These are phyloP conservation scores for Blepharisma stoltei DNA, from an alignment of 73 alveolate species.

Conservation along the genomic window DNA sequence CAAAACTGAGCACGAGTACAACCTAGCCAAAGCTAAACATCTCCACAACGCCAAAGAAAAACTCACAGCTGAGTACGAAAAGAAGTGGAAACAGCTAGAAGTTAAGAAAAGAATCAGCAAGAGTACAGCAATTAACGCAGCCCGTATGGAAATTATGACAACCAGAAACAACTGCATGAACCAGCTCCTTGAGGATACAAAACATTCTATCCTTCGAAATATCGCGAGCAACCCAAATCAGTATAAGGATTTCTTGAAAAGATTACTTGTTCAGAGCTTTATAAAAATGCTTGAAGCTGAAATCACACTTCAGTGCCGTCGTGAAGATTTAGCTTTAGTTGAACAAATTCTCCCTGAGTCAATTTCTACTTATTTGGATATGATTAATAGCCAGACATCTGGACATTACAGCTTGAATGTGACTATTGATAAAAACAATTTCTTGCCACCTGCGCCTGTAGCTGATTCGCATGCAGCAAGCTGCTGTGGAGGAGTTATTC, in stretches of 20 bases:
- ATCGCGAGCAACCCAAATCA: conserved; percentile 44
- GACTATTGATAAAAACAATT: conserved; percentile 33
- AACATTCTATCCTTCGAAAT: conserved; percentile 29
- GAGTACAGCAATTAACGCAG: conserved; percentile 40
- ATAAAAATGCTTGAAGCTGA: conserved; percentile 60
- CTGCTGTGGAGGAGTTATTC: conserved; percentile 61
- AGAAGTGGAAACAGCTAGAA: conserved; percentile 33
- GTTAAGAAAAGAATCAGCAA: conserved; percentile 25
- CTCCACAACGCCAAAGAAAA: not conserved
- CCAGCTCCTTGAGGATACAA: conserved; percentile 41
- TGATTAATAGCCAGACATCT: conserved; percentile 51
- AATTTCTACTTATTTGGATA: conserved; percentile 37
- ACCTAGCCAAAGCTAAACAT: conserved; percentile 10
- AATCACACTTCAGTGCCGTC: conserved; percentile 56
- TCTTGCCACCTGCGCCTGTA: conserved; percentile 53
- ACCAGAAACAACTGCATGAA: conserved; percentile 53
- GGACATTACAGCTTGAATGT: conserved; percentile 43
- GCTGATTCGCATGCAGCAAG: conserved; percentile 27
- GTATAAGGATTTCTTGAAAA: conserved; percentile 56
- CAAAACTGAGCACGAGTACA: conserved; percentile 31
- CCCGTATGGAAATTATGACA: conserved; percentile 57
- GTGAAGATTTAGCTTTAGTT: conserved; percentile 48
- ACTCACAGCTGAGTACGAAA: conserved; percentile 4
- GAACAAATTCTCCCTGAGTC: conserved; percentile 45
- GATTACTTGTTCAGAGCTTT: conserved; percentile 57